Percentiles rank a stretch among this genome's conserved stretches.
These are phyloP conservation scores for Anthracocystis setariae DNA, from an alignment of 1,284 basidiomycete genomes.

Conservation along the genomic window DNA sequence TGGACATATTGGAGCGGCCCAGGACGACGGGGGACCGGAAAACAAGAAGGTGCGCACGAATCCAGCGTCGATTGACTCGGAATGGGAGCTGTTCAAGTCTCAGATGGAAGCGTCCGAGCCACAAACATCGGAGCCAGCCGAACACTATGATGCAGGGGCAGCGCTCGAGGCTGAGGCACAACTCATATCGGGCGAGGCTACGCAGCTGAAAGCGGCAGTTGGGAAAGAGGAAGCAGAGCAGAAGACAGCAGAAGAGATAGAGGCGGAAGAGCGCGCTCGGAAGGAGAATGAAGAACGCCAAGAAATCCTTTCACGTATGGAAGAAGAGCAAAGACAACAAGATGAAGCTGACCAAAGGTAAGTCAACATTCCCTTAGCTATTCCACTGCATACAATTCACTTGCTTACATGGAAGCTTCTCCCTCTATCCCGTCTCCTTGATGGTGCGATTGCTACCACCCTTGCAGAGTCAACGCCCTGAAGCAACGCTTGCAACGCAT, in stretches of 20 bases:
- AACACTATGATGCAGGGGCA: conserved; percentile 21
- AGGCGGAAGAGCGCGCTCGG: conserved; percentile 37
- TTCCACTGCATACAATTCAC: too few relatives aligned
- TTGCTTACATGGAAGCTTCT: too few relatives aligned
- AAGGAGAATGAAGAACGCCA: conserved; percentile 54
- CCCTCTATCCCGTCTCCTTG: too few relatives aligned
- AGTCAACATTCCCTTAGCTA: too few relatives aligned
- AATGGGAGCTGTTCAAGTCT: conserved; percentile 59
- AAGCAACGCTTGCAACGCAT: conserved; percentile 45
- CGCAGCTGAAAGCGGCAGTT: not conserved
- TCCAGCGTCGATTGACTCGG: conserved; percentile 33
- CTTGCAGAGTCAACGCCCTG: conserved; percentile 37
- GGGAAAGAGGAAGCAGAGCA: conserved; percentile 13
- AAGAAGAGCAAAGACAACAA: conserved; percentile 58
- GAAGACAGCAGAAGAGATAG: conserved; percentile 26
- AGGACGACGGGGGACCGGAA: conserved; percentile 1
- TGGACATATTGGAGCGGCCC: not conserved
- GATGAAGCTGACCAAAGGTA: conserved; percentile 59
- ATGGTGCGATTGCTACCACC: not conserved
- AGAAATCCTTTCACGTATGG: conserved; percentile 54
- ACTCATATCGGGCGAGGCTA: conserved; percentile 21
- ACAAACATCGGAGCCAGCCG: not conserved
- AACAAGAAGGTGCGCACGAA: conserved; percentile 25
- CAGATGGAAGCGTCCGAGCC: conserved; percentile 24
- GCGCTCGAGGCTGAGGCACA: conserved; percentile 53